These are phyloP conservation scores for Chaetomium sp. DNA, from an alignment of 2,329 filamentous ascomycete species.

Conservation along the genomic window DNA sequence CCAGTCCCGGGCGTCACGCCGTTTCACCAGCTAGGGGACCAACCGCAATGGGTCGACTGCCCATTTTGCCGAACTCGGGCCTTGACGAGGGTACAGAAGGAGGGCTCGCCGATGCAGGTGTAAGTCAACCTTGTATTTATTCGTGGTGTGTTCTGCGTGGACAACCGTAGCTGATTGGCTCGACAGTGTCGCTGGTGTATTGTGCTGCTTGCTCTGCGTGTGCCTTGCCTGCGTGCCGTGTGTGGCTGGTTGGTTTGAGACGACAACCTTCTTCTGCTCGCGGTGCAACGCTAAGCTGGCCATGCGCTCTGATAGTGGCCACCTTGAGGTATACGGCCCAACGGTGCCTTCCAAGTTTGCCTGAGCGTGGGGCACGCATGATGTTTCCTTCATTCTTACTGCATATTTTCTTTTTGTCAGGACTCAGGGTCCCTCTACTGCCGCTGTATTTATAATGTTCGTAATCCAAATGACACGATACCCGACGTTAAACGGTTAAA, in stretches of 20 bases:
- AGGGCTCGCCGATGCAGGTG: constrained; percentile 26
- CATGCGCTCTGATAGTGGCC: constrained; percentile 14
- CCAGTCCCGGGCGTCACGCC: constrained; percentile 16
- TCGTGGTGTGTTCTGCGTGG: background rate
- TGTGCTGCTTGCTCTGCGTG: constrained; percentile 30
- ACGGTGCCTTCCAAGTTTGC: constrained; percentile 12
- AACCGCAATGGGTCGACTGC: constrained; percentile 28
- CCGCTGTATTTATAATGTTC: no score
- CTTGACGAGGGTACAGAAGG: constrained; percentile 19
- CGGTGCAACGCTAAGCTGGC: constrained; percentile 29
- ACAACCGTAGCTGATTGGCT: background rate
- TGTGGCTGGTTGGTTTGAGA: constrained; percentile 29
- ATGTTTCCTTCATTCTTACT: no score
- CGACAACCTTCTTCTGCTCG: constrained; percentile 27
- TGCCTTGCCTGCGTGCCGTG: constrained; percentile 30
- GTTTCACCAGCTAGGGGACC: constrained; percentile 22
- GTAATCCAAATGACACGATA: no score
- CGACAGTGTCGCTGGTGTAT: constrained; percentile 24
- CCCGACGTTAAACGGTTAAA: no score
- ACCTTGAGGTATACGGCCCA: background rate
- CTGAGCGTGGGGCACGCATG: background rate
- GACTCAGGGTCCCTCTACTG: no score
- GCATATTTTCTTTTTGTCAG: no score
- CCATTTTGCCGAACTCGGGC: constrained; percentile 27
- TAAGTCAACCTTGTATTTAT: constrained; percentile 10